phyloP scores from a whole-genome alignment of 345 rosid species.

The Mercurialis annua region DNA sequence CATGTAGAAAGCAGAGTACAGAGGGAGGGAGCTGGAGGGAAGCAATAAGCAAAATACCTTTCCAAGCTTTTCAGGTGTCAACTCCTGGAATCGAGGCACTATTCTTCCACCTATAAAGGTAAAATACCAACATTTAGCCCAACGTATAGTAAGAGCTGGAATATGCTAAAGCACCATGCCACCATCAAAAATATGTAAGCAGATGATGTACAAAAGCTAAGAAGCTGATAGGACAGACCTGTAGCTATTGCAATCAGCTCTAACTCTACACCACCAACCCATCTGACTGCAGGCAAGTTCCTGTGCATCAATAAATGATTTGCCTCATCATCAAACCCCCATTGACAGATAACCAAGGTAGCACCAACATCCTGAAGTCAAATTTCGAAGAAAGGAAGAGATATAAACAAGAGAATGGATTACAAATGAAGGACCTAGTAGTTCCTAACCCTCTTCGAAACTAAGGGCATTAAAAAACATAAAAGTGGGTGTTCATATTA shows the following conservation, averaged over 20 bases:
- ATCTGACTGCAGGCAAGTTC: constrained; percentile 94
- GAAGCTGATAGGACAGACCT: constrained; percentile 38
- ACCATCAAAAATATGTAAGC: neutral
- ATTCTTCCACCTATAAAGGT: constrained; percentile 76
- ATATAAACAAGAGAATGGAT: neutral
- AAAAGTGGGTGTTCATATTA: neutral
- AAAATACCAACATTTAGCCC: constrained; percentile 14
- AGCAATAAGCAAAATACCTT: constrained; percentile 42
- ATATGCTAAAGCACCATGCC: neutral
- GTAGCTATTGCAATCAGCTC: constrained; percentile 99
- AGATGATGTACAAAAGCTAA: neutral
- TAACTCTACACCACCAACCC: constrained; percentile 99
- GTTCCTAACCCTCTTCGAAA: neutral
- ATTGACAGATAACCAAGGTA: constrained; percentile 93
- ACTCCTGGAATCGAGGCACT: constrained; percentile 96
- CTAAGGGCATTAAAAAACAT: neutral
- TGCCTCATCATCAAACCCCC: constrained; percentile 99
- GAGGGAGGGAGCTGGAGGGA: neutral
- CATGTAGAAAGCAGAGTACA: neutral
- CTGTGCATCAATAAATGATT: constrained; percentile 94
- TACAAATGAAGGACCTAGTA: neutral
- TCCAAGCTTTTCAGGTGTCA: constrained; percentile 90
- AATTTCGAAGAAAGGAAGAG: neutral
- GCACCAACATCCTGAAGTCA: constrained; percentile 87
- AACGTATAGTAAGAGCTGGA: constrained; percentile 6